Base-by-base conservation (phyloP, 2,329 filamentous ascomycete genomes). In the Monosporascus sp. region DNA sequence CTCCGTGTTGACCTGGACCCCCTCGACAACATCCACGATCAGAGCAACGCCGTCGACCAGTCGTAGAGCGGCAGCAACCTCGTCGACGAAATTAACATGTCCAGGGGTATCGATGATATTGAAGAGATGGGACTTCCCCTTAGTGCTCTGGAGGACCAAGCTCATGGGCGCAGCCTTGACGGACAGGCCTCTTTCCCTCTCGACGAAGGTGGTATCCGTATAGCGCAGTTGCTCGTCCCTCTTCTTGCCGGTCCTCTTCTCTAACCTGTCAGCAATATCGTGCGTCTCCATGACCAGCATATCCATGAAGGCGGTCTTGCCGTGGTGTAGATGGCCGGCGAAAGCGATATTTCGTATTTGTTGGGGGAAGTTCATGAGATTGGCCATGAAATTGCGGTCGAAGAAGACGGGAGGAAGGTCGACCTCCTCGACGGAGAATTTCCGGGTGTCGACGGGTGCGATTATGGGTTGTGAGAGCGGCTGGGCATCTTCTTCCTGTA, bases 1-100 rank as follows among this genome's bases (percentile, higher is more conserved):
- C 73, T 99, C 93, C 0, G 94, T 96, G 70, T 96, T 96, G 64
- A 94, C 82, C 74, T 97, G 94, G n/a, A 99, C 92, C n/a, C 94
- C 94, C 71, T 99, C 94, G 1, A 99, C 90, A 22, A 97, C 91
- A 69, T 99, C 94, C 17, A 99, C 92, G 15, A 99, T 87, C 48
- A 99, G 75, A 50, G 95, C 93, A 24, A 97, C 85, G 55, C 94
- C 94, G 68, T 99, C 94, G 4, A 89, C 92, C 50, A 99, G 74
- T 43, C 94, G 85, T 63, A 96, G 77, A 1, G 91, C 88, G 5
- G 91, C 86, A 8, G 94, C 94, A 38, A 99, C 91, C 71, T 99
- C 94, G 68, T 99, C 94, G 43, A 95, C 93, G 69, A 99, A 99
- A 71, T 99, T 97, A 67, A 97, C 94, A 69, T 99, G 94, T 7